Conservation (phyloP, 2,329 filamentous ascomycete species). For the Epichloe amarillans region DNA sequence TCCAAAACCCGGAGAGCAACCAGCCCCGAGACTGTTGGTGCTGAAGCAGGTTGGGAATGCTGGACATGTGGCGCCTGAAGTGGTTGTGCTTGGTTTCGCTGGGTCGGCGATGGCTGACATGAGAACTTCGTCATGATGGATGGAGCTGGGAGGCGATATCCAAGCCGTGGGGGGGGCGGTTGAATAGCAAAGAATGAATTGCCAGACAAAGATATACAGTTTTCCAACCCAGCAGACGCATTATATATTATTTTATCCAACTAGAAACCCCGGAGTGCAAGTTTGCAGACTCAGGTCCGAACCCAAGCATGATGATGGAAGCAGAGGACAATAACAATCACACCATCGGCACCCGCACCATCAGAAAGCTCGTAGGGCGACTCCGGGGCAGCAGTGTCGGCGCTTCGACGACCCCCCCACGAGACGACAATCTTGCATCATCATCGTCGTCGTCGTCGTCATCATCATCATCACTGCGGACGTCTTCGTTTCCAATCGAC, state of each 20-base stretch:
- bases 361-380: slow-evolving; percentile 8
- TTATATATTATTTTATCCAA: neutral
- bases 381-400: slow-evolving; percentile 6
- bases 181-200: neutral
- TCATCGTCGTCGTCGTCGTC: neutral
- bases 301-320: neutral
- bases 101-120: neutral
- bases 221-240: neutral
- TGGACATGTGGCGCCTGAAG: neutral
- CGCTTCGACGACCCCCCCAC: neutral
- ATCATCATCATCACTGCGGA: neutral
- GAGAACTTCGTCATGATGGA: neutral
- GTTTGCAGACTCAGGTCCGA: neutral
- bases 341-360: neutral
- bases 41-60: neutral
- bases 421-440: neutral
- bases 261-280: neutral
- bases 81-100: neutral
- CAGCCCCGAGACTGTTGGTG: too few relatives aligned
- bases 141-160: neutral
- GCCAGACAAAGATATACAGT: neutral
- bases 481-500: neutral
- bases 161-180: neutral
- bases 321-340: neutral
- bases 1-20: too few relatives aligned